Conservation (phyloP, 2,329 filamentous ascomycete genomes). For the Raffaelea deltoideospora region DNA sequence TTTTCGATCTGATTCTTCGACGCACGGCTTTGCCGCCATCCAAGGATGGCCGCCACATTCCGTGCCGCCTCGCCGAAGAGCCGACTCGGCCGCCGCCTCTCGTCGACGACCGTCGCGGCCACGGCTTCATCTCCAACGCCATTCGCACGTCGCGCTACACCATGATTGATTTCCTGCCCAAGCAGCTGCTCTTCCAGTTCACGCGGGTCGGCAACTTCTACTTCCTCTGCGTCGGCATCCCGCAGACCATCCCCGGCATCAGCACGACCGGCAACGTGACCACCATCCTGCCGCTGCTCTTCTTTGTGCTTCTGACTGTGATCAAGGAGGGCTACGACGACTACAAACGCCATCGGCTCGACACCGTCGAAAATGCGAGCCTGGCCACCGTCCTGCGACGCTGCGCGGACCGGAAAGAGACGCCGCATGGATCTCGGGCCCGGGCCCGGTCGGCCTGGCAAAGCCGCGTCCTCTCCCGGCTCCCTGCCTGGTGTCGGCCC, state of each 20-base stretch:
- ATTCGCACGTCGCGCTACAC: conserved; percentile 78
- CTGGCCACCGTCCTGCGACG: conserved; percentile 28
- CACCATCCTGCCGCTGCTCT: conserved; percentile 56
- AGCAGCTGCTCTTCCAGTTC: conserved; percentile 74
- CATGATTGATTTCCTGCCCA: conserved; percentile 69
- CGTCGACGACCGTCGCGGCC: conserved; percentile 34
- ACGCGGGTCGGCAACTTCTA: conserved; percentile 78
- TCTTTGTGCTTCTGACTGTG: conserved; percentile 69
- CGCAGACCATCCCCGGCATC: conserved; percentile 66
- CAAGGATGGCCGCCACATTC: conserved; percentile 14
- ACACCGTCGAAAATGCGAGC: conserved; percentile 62
- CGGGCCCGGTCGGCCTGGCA: too few species aligned
- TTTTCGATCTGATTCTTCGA: neutral
- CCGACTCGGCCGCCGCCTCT: conserved; percentile 16
- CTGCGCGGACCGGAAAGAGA: neutral
- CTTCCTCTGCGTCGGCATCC: conserved; percentile 68
- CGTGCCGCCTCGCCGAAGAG: conserved; percentile 19
- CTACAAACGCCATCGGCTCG: conserved; percentile 61
- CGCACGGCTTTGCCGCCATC: conserved; percentile 10
- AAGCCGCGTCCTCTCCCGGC: neutral
- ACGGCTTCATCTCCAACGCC: conserved; percentile 38
- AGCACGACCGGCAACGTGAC: conserved; percentile 65
- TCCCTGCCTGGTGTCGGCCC: neutral
- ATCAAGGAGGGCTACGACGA: conserved; percentile 82
- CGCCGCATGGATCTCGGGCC: neutral